A percentile compares a stretch with the other conserved stretches of the same genome.
Conservation (phyloP, 176 grass and related monocot species). For the Guadua angustifolia region DNA sequence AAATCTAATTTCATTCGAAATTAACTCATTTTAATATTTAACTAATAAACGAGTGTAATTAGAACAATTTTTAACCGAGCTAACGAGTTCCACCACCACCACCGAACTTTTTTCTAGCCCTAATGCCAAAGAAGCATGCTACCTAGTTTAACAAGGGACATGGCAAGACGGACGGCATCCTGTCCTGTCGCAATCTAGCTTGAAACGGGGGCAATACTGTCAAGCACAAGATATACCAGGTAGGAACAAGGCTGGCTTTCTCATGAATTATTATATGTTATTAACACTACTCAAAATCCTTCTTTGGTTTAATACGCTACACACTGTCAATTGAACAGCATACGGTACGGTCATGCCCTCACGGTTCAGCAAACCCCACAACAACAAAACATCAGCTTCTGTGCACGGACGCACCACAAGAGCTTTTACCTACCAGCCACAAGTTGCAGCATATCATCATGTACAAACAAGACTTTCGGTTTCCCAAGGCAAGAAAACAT, state of each 20-base stretch:
- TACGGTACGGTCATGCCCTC: constrained; percentile 1
- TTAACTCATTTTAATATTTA: too few species aligned
- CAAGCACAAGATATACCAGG: neutral
- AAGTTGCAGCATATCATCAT: constrained; percentile 29
- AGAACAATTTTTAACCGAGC: too few species aligned
- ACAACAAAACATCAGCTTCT: constrained; percentile 29
- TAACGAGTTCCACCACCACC: too few species aligned
- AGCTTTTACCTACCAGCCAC: constrained; percentile 9
- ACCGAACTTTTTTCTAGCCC: too few species aligned
- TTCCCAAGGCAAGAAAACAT: constrained; percentile 36
- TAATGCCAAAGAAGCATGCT: too few species aligned
- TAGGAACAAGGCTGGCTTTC: neutral
- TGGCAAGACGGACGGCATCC: too few species aligned
- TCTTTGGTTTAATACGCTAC: neutral
- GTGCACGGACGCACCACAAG: neutral
- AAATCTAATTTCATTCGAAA: too few species aligned
- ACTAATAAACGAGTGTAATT: too few species aligned
- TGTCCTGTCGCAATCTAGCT: neutral
- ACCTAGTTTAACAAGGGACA: too few species aligned
- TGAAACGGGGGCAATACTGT: neutral
- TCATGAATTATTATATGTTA: neutral
- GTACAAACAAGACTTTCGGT: constrained; percentile 10
- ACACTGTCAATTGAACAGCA: neutral
- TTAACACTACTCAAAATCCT: neutral
- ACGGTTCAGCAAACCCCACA: constrained; percentile 17